Evolutionary conservation across 257 asterid genomes (phyloP).

Genomic region (Petunia secreta): DNA sequence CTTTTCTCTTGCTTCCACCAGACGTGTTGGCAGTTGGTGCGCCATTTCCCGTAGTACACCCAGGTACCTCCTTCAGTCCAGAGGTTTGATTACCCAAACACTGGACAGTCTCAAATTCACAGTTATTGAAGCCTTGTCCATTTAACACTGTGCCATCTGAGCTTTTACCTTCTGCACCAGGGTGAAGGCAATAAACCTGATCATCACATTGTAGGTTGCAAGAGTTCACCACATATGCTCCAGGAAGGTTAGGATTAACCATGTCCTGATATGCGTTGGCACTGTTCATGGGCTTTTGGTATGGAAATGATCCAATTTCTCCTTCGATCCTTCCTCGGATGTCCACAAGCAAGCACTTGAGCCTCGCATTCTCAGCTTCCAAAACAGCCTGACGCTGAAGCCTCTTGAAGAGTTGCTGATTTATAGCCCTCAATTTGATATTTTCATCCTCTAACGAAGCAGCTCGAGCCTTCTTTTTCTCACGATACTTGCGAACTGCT

Average conservation of each 20-base stretch:
- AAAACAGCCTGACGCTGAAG: slow-evolving; percentile 80
- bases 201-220: slow-evolving; percentile 80
- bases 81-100: slow-evolving; percentile 34
- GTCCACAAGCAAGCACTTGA: slow-evolving; percentile 94
- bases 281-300: slow-evolving; percentile 71
- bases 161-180: slow-evolving; percentile 59
- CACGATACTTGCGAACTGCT: slow-evolving; percentile 97
- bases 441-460: slow-evolving; percentile 95
- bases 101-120: slow-evolving; percentile 39
- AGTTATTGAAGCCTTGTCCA: slow-evolving; percentile 44
- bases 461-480: slow-evolving; percentile 88
- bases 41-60: slow-evolving; percentile 26
- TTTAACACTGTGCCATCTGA: slow-evolving; percentile 39
- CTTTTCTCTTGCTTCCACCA: slow-evolving; percentile 33
- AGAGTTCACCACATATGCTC: slow-evolving; percentile 70
- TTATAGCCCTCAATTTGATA: slow-evolving; percentile 67
- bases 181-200: slow-evolving; percentile 78
- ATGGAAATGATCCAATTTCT: slow-evolving; percentile 94
- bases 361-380: slow-evolving; percentile 94
- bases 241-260: slow-evolving; percentile 52
- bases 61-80: slow-evolving; percentile 31
- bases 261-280: slow-evolving; percentile 51
- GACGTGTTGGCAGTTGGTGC: slow-evolving; percentile 29
- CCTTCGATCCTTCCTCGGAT: slow-evolving; percentile 97
- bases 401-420: slow-evolving; percentile 89